Base-by-base conservation (phyloP, 2,329 filamentous ascomycete species). In the Colletotrichum horii region DNA sequence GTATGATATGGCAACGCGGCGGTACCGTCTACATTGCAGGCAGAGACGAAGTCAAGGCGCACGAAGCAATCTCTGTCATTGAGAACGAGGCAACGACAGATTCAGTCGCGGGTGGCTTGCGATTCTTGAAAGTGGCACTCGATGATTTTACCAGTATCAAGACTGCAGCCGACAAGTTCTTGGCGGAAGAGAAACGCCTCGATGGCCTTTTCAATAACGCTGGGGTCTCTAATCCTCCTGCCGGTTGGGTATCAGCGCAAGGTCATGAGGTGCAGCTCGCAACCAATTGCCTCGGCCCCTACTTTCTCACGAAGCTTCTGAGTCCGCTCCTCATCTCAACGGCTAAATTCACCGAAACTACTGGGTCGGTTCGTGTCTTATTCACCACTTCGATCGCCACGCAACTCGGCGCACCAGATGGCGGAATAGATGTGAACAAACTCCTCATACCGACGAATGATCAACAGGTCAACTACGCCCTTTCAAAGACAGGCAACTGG, bases 11-110 rank as follows among this genome's bases (percentile, higher is more conserved):
- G 80, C 79, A 80, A 5, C 85, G 84, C 14, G 86, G 88, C 74
- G 89, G 82, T 30, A 89, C 83, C 3, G 86, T 91, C 52, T 91
- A 91, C 79, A 80, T 91, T 24, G 88, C 88, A 6, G 86, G 85
- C 3, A 87, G 89, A 52, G 79, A 78, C 15, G 75, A 82, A 26
- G 78, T 81, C 5, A 87, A 87, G 71, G 86, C 82, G 16, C 79
- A 81, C 8, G 74, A 79, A 1, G 87, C 87, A 24, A 88, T 91
- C 61, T 78, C 81, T 12, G 74, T 78, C 19, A 87, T 89, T 75
- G 30, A 60, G 22, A 80, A 84, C 36, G 19, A 52, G 0, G 79
- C 82, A 11, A 78, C 78, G 1, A 82, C 85, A 3, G 52, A 78
- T 14, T 75, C 80, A 16, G 79, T 79, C 14, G 19, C 2, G 14